Base-by-base conservation (phyloP, 2,329 filamentous ascomycete genomes). In the Helotiales sp. region DNA sequence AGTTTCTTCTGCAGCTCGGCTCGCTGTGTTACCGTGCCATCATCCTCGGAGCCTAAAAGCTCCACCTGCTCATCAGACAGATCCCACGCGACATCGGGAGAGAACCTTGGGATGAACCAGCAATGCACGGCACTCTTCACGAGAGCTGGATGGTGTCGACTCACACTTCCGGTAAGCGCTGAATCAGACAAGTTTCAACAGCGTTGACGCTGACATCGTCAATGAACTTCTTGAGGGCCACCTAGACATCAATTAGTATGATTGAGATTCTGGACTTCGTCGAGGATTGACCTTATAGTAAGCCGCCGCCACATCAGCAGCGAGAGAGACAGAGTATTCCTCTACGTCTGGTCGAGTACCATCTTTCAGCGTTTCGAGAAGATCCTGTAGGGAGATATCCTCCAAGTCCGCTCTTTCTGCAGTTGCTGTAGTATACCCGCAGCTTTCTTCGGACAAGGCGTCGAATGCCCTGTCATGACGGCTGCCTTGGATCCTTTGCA, bases 181-280 rank as follows among this genome's bases (percentile, higher is more conserved):
- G 57, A n/a, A 59, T 48, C 10, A 56, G 40, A 36, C 57, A 59
- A 2, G 52, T 34, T 19, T 59, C 57, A n/a, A 59, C 42, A 9
- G 57, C 57, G 29, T 55, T 55, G 1, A 58, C 47, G 15, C 56
- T 55, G 17, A 55, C 38, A 47, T 58, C 47, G 38, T 56, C 53
- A 30, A 59, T 53, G 42, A 56, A 55, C 19, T 53, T 55, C 27
- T 59, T 59, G 34, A 59, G 53, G 7, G 57, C 49, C 12, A 59
- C 57, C 53, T 59, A 17, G 22, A 30, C 13, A 44, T 49, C 17
- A 40, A 8, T 8, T 24, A 6, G 9, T 50, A 5, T n/a, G 17
- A 40, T 6, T 1, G 5, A 19, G 17, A 8, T n/a, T n/a, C 13
- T 2, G 17, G 24, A 9, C 6, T 17, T 33, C 33, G 17, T 19